Base-by-base conservation (phyloP, 1,139 yeast genomes). In the Casaregolazyma lundiana region DNA sequence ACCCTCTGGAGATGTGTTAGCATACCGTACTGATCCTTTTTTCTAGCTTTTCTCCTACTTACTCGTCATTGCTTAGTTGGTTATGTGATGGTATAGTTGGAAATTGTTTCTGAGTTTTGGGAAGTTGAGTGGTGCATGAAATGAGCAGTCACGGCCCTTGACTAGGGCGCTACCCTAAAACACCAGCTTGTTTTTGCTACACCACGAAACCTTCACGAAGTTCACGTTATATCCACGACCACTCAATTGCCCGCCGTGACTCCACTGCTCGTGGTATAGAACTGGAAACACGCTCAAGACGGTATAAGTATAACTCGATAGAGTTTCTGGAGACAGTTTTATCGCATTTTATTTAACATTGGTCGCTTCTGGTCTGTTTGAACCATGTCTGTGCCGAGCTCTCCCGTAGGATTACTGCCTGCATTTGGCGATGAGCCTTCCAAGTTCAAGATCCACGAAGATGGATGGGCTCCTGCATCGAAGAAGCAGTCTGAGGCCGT, bases 1-100 rank as follows among this genome's bases (percentile, higher is more conserved):
- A 88, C 98, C 98, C 90, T 92, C 48, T 45, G 38, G 8, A 44
- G 9, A 6, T 22, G 26, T 11, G 44, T 45, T 41, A 41, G 48
- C 21, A 34, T 37, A n/a, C 9, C 34, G 8, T 4, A 9, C 16
- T 8, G 18, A 20, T 26, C 6, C 22, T 29, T n/a, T n/a, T 20
- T 13, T 11, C 11, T 18, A 21, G n/a, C 30, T 9, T n/a, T 26
- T 37, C 16, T 7, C 18, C 20, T 39, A 46, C 49, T 26, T 41
- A 46, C 49, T 46, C 26, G 49, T 43, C 49, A 46, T 46, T 38
- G 40, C 43, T 46, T 38, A 30, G 38, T 29, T 26, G 13, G n/a
- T n/a, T n/a, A n/a, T 29, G 16, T 38, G 32, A n/a, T 39, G 34
- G 43, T 35, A 13, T 19, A 24, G 36, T 17, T 30, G 43, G 36